Conservation (phyloP, 441 rosid genomes). For the Biscutella laevigata region DNA sequence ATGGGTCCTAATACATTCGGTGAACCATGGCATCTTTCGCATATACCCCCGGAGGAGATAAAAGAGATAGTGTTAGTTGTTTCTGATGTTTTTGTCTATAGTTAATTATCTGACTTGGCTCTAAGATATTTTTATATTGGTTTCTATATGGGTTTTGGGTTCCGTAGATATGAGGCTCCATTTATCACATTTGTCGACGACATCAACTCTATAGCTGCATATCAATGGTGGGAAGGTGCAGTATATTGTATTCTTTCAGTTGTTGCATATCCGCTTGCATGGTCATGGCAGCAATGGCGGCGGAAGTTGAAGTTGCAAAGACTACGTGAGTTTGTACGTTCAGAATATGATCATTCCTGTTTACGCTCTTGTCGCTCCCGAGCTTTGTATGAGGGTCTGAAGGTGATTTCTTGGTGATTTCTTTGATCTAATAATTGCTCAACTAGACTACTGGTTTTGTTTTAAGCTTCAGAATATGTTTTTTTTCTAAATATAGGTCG, state of each 20-base stretch:
- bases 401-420: slow-evolving; percentile 43
- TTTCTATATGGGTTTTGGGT: too few relatives aligned
- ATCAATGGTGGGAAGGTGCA: slow-evolving; percentile 99
- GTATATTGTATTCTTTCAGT: slow-evolving; percentile 71
- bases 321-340: slow-evolving; percentile 95
- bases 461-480: neutral
- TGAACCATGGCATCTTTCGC: slow-evolving; percentile 97
- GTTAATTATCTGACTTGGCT: slow-evolving; percentile 2
- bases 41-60: slow-evolving; percentile 90
- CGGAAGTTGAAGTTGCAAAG: slow-evolving; percentile 77
- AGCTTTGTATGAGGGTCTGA: slow-evolving; percentile 97
- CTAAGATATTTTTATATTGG: slow-evolving; percentile 21
- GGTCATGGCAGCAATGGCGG: slow-evolving; percentile 99
- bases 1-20: slow-evolving; percentile 96
- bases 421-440: slow-evolving; percentile 2
- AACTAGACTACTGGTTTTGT: slow-evolving; percentile 6
- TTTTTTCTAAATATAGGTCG: slow-evolving; percentile 46
- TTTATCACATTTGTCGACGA: slow-evolving; percentile 93
- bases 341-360: slow-evolving; percentile 98
- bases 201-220: slow-evolving; percentile 88
- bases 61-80: slow-evolving; percentile 88
- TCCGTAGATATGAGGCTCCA: slow-evolving; percentile 83
- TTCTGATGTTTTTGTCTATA: slow-evolving; percentile 14
- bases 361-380: slow-evolving; percentile 98
- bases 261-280: slow-evolving; percentile 80